Percentiles rank a stretch among this genome's conserved stretches.
These are phyloP conservation scores for Beauveria brongniartii DNA, from an alignment of 2,329 filamentous ascomycete genomes.

Conservation along the genomic window DNA sequence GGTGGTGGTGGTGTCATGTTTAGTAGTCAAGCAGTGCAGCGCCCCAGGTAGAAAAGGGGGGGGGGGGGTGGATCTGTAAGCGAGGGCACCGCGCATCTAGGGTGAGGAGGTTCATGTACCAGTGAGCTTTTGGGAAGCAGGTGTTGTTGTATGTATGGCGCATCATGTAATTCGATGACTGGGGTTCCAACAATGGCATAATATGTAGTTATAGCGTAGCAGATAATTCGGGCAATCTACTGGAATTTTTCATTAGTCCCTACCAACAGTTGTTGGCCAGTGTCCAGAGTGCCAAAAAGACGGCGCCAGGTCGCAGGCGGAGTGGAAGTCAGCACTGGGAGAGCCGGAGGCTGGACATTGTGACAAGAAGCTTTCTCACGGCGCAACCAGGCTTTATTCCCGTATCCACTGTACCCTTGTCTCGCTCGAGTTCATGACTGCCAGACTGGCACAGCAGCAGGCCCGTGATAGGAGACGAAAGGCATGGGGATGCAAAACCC, in stretches of 20 bases:
- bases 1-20: conserved; percentile 6
- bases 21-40: not conserved
- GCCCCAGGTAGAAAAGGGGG: not conserved
- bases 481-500: not conserved
- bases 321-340: not conserved
- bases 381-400: not conserved
- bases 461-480: not conserved
- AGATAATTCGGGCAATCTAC: not conserved
- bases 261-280: too few species aligned
- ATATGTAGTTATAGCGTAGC: not conserved
- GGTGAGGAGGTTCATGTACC: conserved; percentile 1
- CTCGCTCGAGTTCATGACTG: not conserved
- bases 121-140: too few species aligned
- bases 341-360: too few species aligned
- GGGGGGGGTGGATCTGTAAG: conserved; percentile 6
- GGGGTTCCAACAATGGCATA: not conserved
- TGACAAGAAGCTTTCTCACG: not conserved
- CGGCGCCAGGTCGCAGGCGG: too few species aligned
- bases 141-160: not conserved
- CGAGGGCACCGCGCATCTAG: not conserved
- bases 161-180: not conserved
- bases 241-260: not conserved
- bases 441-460: not conserved
- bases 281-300: not conserved
- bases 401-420: not conserved